Percentiles rank a stretch among this genome's conserved stretches.
phyloP scores from a whole-genome alignment of 164 flowering plant genomes.

The Magnolia sinica region DNA sequence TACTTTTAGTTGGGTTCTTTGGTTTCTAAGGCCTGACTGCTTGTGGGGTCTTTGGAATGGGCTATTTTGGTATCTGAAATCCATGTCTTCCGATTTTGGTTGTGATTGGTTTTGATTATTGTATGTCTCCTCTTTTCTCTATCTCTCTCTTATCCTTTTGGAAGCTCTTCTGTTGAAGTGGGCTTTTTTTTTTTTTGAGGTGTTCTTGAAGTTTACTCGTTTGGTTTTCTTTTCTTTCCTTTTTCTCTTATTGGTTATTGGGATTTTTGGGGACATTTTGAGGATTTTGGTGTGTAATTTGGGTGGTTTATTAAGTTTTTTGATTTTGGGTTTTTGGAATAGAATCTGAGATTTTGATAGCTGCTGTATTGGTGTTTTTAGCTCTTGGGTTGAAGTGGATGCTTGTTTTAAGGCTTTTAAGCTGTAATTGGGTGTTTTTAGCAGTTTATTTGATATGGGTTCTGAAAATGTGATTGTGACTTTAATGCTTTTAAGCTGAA shows the following conservation, averaged over 20 bases:
- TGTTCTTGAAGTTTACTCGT: background rate
- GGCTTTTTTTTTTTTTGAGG: conserved; percentile 10
- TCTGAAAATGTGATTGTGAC: background rate
- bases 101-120: background rate
- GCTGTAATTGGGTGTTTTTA: conserved; percentile 6
- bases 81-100: conserved; percentile 22
- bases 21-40: background rate
- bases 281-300: conserved; percentile 14
- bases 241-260: background rate
- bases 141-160: background rate
- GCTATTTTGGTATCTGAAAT: conserved; percentile 30
- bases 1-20: conserved; percentile 39
- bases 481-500: background rate
- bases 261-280: background rate
- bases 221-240: no score
- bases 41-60: background rate
- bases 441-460: conserved; percentile 6
- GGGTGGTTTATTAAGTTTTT: conserved; percentile 20
- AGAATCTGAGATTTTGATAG: background rate
- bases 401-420: background rate
- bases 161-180: conserved; percentile 20
- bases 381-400: conserved; percentile 13
- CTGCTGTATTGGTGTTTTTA: conserved; percentile 7
- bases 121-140: background rate
- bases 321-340: background rate